phyloP scores from a whole-genome alignment of 441 rosid genomes.

The Euphorbia corollata region DNA sequence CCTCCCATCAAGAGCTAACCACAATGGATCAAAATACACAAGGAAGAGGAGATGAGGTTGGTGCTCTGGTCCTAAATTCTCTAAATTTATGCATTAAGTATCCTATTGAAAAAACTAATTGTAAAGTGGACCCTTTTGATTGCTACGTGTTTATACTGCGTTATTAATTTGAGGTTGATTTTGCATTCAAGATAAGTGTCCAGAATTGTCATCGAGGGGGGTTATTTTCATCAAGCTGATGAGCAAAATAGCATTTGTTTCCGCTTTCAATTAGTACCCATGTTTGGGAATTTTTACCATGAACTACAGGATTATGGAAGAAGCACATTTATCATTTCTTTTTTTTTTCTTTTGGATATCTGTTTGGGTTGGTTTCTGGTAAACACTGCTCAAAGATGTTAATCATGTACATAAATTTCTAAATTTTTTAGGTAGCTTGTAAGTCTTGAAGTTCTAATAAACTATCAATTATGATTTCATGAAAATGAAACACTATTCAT shows the following conservation, averaged over 20 bases:
- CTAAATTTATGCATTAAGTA: constrained; percentile 11
- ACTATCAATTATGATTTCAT: neutral
- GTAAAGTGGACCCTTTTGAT: neutral
- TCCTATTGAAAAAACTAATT: neutral
- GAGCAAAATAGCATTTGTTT: neutral
- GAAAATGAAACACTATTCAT: neutral
- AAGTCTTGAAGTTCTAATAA: neutral
- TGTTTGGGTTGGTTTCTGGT: neutral
- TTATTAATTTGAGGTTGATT: neutral
- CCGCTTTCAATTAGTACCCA: neutral
- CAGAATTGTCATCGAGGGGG: neutral
- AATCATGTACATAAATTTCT: neutral
- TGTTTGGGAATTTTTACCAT: neutral
- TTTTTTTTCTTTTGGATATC: neutral
- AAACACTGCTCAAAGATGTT: neutral
- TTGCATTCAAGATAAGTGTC: neutral
- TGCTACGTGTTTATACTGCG: constrained; percentile 6
- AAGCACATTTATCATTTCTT: neutral
- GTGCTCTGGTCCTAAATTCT: constrained; percentile 23
- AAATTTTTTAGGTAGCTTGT: neutral
- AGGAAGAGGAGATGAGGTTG: constrained; percentile 93
- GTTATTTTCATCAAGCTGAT: neutral
- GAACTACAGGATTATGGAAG: neutral
- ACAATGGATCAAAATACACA: constrained; percentile 89
- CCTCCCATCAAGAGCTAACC: constrained; percentile 95